A percentile compares a stretch with the other conserved stretches of the same genome.
Evolutionary conservation across 352 stramenopile genomes (phyloP).

Genomic region (Phytophthora citrophthora): DNA sequence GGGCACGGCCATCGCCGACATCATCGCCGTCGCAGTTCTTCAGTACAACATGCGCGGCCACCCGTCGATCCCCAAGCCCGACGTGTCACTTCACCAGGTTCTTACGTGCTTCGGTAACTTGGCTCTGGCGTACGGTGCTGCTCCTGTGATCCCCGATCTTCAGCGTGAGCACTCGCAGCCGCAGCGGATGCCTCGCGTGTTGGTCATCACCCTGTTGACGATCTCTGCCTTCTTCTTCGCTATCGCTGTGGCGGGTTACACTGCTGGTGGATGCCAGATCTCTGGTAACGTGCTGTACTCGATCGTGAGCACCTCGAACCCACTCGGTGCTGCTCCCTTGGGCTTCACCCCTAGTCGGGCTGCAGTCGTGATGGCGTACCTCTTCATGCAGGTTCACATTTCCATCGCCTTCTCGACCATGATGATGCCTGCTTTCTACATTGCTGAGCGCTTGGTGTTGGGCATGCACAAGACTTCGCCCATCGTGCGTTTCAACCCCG

Average conservation of each 20-base stretch:
- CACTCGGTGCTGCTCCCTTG: conserved; percentile 27
- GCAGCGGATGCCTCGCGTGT: conserved; percentile 21
- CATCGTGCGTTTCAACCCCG: conserved; percentile 23
- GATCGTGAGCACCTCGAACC: conserved; percentile 27
- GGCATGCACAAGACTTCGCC: conserved; percentile 35
- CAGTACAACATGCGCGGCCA: conserved; percentile 29
- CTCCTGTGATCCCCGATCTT: conserved; percentile 17
- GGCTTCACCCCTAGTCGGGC: conserved; percentile 51
- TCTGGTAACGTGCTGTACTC: conserved; percentile 26
- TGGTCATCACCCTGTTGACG: conserved; percentile 9
- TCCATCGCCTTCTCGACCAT: conserved; percentile 55
- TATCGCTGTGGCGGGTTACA: conserved; percentile 17
- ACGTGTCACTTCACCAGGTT: conserved; percentile 15
- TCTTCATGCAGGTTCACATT: conserved; percentile 53
- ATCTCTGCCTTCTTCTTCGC: conserved; percentile 29
- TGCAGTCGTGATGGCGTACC: conserved; percentile 49
- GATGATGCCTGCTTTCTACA: conserved; percentile 55
- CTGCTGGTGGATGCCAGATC: conserved; percentile 22
- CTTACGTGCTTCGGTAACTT: conserved; percentile 28
- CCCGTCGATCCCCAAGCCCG: conserved; percentile 24
- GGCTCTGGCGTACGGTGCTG: conserved; percentile 16
- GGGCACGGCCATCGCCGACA: conserved; percentile 21
- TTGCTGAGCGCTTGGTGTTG: conserved; percentile 19
- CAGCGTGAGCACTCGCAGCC: conserved; percentile 24
- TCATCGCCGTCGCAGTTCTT: conserved; percentile 22